Evolutionary conservation across 2,329 filamentous ascomycete genomes (phyloP).

Genomic region (Aspergillus pseudoviridinutans): DNA sequence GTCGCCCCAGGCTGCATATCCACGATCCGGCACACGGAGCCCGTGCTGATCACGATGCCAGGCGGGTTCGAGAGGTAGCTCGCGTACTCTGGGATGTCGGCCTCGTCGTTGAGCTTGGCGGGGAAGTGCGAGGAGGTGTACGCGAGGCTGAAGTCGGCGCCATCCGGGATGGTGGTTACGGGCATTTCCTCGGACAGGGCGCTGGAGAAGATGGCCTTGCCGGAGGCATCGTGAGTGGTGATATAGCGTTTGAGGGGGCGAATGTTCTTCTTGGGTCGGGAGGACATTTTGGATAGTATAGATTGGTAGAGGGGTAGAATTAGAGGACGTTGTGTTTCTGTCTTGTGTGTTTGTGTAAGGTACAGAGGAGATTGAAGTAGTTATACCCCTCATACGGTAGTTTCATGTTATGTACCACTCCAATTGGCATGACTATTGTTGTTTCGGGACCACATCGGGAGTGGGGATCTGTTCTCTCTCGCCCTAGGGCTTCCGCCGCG

Average conservation of each 20-base stretch:
- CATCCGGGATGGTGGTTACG: constrained; percentile 28
- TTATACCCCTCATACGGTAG: too few relatives aligned
- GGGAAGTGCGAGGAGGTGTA: constrained; percentile 50
- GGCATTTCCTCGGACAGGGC: constrained; percentile 20
- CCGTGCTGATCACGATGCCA: constrained; percentile 45
- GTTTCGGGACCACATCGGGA: too few relatives aligned
- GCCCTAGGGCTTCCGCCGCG: too few relatives aligned
- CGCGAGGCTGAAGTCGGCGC: constrained; percentile 46
- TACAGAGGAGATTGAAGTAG: too few relatives aligned
- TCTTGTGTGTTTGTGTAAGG: too few relatives aligned
- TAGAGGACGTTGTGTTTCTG: too few relatives aligned
- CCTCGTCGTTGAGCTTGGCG: constrained; percentile 42
- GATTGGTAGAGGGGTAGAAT: too few relatives aligned
- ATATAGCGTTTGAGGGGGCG: constrained; percentile 31
- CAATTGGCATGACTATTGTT: too few relatives aligned
- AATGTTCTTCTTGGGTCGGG: constrained; percentile 19
- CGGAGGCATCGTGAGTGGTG: constrained; percentile 31
- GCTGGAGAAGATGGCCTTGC: constrained; percentile 34
- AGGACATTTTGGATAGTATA: too few relatives aligned
- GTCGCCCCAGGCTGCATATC: constrained; percentile 42
- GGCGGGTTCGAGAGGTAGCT: too few relatives aligned
- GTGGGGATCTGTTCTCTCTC: too few relatives aligned
- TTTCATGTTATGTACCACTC: too few relatives aligned
- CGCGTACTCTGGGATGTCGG: constrained; percentile 37
- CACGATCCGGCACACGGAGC: constrained; percentile 38